Conservation (phyloP, 2,329 filamentous ascomycete species). For the Colletotrichum camelliae region DNA sequence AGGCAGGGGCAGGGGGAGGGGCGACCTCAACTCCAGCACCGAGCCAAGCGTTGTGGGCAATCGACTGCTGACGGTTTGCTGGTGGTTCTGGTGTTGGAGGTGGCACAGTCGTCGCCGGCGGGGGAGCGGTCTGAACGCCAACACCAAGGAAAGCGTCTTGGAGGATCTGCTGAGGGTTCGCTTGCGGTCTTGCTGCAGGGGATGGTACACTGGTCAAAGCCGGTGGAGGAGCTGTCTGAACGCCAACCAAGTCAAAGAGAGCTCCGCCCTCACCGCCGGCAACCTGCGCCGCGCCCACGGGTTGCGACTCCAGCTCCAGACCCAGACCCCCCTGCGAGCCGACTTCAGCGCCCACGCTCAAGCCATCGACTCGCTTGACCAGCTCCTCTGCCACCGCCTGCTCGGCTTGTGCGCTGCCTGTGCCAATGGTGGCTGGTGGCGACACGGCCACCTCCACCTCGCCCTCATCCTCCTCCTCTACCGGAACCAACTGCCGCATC, state of each 20-base stretch:
- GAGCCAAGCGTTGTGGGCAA: background rate
- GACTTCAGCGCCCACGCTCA: background rate
- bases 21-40: background rate
- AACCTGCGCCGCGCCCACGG: background rate
- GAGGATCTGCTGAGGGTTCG: background rate
- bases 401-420: background rate
- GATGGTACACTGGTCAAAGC: background rate
- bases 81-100: background rate
- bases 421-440: background rate
- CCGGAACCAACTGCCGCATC: background rate
- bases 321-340: background rate
- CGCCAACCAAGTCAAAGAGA: background rate
- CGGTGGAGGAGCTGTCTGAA: background rate
- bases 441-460: background rate
- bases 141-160: background rate
- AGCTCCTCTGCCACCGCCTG: background rate
- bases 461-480: background rate
- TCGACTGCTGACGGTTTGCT: background rate
- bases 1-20: background rate
- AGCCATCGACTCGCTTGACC: background rate
- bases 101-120: background rate
- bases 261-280: background rate
- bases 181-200: background rate
- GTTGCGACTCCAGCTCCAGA: background rate
- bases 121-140: background rate